phyloP scores from a whole-genome alignment of 305 asterid species.

The Stenogyne calaminthoides region DNA sequence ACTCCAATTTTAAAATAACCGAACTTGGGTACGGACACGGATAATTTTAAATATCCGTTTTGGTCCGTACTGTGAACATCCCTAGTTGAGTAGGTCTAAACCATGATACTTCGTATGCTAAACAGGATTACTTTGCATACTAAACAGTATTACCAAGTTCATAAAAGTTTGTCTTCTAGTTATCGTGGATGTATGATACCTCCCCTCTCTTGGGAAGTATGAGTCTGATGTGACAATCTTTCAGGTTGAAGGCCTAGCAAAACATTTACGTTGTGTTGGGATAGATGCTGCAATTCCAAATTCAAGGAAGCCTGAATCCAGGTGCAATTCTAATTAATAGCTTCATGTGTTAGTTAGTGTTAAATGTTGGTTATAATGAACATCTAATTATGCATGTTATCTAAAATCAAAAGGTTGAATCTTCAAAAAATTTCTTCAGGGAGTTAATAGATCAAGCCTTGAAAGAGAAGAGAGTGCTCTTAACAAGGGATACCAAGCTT shows the following conservation, averaged over 20 bases:
- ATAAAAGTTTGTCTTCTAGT: too few species aligned
- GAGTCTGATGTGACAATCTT: conserved; percentile 21
- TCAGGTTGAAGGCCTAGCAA: conserved; percentile 94
- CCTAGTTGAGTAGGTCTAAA: too few species aligned
- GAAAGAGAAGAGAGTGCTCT: conserved; percentile 21
- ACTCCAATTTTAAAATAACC: too few species aligned
- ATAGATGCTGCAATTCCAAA: conserved; percentile 89
- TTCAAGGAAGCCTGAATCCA: conserved; percentile 76
- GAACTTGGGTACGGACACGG: too few species aligned
- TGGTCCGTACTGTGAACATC: too few species aligned
- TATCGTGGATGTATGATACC: background rate
- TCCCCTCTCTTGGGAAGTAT: background rate
- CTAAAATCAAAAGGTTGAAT: background rate
- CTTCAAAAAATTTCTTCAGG: conserved; percentile 41
- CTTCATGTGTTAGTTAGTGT: background rate
- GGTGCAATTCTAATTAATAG: conserved; percentile 45
- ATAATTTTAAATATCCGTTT: too few species aligned
- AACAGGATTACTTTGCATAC: too few species aligned
- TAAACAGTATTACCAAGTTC: too few species aligned
- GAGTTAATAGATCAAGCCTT: conserved; percentile 44
- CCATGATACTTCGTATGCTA: too few species aligned
- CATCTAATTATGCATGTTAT: background rate
- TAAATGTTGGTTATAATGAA: too few species aligned
- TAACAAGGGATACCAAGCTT: conserved; percentile 43
- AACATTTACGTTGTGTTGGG: conserved; percentile 93